Evolutionary conservation across 2,329 filamentous ascomycete genomes (phyloP), one percentile per base, ranked within the genome.

Genomic region (Trichoderma aggressivum): DNA sequence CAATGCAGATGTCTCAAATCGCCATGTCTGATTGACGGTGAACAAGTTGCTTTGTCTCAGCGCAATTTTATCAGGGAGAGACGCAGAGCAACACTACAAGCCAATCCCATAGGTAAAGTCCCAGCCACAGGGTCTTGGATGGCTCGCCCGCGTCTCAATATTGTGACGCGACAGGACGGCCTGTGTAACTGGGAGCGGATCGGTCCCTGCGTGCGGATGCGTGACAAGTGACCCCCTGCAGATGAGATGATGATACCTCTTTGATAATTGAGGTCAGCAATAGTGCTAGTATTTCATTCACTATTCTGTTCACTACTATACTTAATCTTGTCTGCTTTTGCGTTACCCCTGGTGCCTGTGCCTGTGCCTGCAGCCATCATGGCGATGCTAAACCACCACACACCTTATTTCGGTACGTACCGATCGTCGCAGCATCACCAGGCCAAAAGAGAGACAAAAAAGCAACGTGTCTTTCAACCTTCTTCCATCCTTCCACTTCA

Each of bases 111-210:
- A 32, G 34, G 7, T 28, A 16, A 58, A n/a, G 12, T 43, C 16
- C 53, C 34, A 59, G 36, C 14, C 65, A 60, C 65, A 68, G 24
- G n/a, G 65, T 68, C 55, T 68, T 47, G 56, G 64, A 59, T 59
- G 18, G 18, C 28, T 36, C 12, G 1, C 18, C 28, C 11, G 21
- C 61, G 30, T 8, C 34, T 16, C 64, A 50, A 61, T 60, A 61
- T 26, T 68, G 56, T 36, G 59, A 58, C 64, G 64, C 64, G 53
- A 67, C 50, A 59, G n/a, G 64, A 34, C 32, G 55, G 8, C 34
- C n/a, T 66, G 50, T 58, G 50, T 66, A 43, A 60, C 60, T 68
- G 36, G n/a, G 16, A 11, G 65, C 43, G 56, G 58, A 61, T 53
- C 65, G 53, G 56, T 24, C 24, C n/a, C 30, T 58, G 28, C 65